Conservation (phyloP, 208 protist genomes). For the Trypanosoma melophagium region DNA sequence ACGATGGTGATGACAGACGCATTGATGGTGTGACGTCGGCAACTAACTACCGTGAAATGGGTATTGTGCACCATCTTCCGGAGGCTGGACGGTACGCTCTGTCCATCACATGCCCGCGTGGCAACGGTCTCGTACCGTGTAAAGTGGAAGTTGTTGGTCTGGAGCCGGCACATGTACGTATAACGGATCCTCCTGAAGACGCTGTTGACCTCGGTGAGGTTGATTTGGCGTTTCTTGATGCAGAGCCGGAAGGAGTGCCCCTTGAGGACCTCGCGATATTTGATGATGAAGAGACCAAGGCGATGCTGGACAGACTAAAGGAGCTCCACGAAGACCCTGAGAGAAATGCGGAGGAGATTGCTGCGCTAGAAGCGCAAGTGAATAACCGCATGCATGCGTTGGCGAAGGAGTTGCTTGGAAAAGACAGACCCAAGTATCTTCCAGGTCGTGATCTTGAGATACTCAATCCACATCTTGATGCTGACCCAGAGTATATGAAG, state of each 20-base stretch:
- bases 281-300: too few species aligned
- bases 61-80: slow-evolving; percentile 59
- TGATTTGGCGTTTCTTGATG: too few species aligned
- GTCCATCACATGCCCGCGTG: slow-evolving; percentile 57
- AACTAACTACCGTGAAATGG: slow-evolving; percentile 76
- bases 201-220: slow-evolving; percentile 48
- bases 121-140: slow-evolving; percentile 56
- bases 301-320: too few species aligned
- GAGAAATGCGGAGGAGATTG: too few species aligned
- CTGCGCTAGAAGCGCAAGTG: too few species aligned
- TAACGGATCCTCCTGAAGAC: slow-evolving; percentile 64
- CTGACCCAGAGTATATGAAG: slow-evolving; percentile 43
- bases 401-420: slow-evolving; percentile 39
- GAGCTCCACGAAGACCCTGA: too few species aligned
- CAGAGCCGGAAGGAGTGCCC: too few species aligned
- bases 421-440: slow-evolving; percentile 61
- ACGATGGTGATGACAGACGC: slow-evolving; percentile 65
- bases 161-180: slow-evolving; percentile 62
- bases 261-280: too few species aligned
- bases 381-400: slow-evolving; percentile 22
- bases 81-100: slow-evolving; percentile 69
- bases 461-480: slow-evolving; percentile 49
- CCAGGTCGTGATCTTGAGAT: slow-evolving; percentile 38
- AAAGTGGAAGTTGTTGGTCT: slow-evolving; percentile 63
- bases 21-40: slow-evolving; percentile 50